phyloP scores from a whole-genome alignment of 2,329 filamentous ascomycete genomes.

The Sporothrix pseudoabietina region DNA sequence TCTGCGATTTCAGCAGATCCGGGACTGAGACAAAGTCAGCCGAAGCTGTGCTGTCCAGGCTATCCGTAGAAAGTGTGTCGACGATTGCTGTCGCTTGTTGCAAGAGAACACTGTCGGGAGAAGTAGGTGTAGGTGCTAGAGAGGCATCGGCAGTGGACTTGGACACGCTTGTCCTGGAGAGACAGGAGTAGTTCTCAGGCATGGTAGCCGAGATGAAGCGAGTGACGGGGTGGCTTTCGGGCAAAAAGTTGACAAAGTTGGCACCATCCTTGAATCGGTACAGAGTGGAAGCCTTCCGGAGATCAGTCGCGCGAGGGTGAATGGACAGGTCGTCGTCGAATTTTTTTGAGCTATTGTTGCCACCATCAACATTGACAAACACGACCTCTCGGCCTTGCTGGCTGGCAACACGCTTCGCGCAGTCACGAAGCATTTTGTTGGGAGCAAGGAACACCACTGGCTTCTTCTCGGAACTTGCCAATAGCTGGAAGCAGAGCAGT shows the following conservation, averaged over 20 bases:
- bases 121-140: neutral
- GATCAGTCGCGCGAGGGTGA: conserved; percentile 7
- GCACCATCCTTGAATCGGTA: conserved; percentile 30
- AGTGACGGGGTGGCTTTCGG: conserved; percentile 38
- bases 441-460: conserved; percentile 43
- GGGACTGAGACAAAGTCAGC: conserved; percentile 4
- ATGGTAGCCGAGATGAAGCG: conserved; percentile 36
- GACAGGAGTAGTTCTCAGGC: conserved; percentile 29
- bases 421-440: conserved; percentile 39
- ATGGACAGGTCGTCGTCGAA: conserved; percentile 21
- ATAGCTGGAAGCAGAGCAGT: conserved; percentile 35
- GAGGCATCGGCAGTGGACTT: too few species aligned
- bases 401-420: conserved; percentile 33
- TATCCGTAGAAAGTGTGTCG: neutral
- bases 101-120: too few species aligned
- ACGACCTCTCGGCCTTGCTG: neutral
- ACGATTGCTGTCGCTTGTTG: neutral
- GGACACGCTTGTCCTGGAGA: neutral
- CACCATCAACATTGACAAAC: neutral
- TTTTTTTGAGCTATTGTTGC: neutral
- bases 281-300: neutral
- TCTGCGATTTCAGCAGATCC: neutral
- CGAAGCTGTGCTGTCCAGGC: too few species aligned
- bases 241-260: conserved; percentile 43
- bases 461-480: conserved; percentile 26